Evolutionary conservation across 192 early-diverging fungal genomes (phyloP), one percentile per base, ranked within the genome.

Genomic region (Gamsiella multidivaricata): DNA sequence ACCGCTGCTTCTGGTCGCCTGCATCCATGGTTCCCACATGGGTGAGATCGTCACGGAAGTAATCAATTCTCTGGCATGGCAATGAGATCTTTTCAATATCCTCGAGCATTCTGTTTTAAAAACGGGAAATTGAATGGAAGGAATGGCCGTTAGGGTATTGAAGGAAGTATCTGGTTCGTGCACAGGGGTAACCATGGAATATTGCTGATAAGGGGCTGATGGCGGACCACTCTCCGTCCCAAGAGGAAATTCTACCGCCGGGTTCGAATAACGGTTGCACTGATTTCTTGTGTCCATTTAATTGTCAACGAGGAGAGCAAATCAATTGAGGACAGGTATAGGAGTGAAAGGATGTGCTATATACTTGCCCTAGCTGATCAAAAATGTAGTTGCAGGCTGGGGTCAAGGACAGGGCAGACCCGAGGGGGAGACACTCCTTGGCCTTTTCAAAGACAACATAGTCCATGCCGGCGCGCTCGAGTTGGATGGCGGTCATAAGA

Each of bases 371-470:
- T 8, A 54, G 37, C 10, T 60, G 57, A 14, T 69, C 67, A 14
- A 69, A 42, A 25, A 69, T 61, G 15, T 69, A 69, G 53, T 29
- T 69, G 58, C 67, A 69, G 50, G 67, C 47, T 2, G 67, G 49
- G 23, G 67, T 69, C 56, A 69, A 20, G 9, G 67, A 60, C 9
- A 69, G 49, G 0, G 18, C 67, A 36, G 67, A 60, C 5, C 67
- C 67, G 8, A 69, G 37, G 14, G 58, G 39, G 8, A 50, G 54
- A 37, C 18, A 29, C 0, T 46, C 25, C 9, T 28, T 36, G 26
- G 67, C 67, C 41, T 54, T 69, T 43, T 69, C 67, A 28, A 69
- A 5, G 47, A 69, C 50, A 17, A 69, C 25, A 22, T 61, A 69
- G 39, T 69, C 67, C 39, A 54, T 69, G 17, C 49, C 49, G 20